phyloP scores from a whole-genome alignment of 495 filamentous ascomycete species.

The Penicillium silybi region DNA sequence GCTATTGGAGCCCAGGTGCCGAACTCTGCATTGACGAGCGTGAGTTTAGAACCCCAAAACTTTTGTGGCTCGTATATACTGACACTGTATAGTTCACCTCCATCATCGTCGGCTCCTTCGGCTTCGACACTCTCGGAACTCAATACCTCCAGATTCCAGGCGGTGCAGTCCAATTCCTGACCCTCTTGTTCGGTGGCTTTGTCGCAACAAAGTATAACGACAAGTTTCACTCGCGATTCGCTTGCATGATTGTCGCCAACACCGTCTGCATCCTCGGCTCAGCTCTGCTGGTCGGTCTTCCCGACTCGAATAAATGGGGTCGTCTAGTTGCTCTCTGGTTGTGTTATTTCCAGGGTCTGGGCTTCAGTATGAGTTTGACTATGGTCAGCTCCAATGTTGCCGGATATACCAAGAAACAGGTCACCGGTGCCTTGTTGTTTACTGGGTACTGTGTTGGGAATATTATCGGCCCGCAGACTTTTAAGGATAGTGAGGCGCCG shows the following conservation, averaged over 20 bases:
- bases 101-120: conserved; percentile 49
- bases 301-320: conserved; percentile 48
- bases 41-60: too few relatives aligned
- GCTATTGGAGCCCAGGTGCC: conserved; percentile 33
- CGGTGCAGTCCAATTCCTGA: conserved; percentile 39
- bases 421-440: conserved; percentile 49
- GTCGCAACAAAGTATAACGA: conserved; percentile 38
- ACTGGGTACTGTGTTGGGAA: conserved; percentile 35
- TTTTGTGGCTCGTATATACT: too few relatives aligned
- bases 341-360: conserved; percentile 52
- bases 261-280: conserved; percentile 55
- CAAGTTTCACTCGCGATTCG: conserved; percentile 27
- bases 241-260: conserved; percentile 40
- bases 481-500: conserved; percentile 49
- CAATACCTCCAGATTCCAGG: conserved; percentile 52
- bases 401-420: conserved; percentile 54
- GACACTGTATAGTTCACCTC: conserved; percentile 31
- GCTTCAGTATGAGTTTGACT: conserved; percentile 45
- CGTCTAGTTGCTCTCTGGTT: conserved; percentile 51
- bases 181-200: conserved; percentile 32
- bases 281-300: conserved; percentile 48
- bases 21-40: conserved; percentile 39
- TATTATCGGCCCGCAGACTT: conserved; percentile 53
- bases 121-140: conserved; percentile 51
- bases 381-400: conserved; percentile 47